Conservation (phyloP, 1,139 yeast genomes). For the Maudiozyma humilis region DNA sequence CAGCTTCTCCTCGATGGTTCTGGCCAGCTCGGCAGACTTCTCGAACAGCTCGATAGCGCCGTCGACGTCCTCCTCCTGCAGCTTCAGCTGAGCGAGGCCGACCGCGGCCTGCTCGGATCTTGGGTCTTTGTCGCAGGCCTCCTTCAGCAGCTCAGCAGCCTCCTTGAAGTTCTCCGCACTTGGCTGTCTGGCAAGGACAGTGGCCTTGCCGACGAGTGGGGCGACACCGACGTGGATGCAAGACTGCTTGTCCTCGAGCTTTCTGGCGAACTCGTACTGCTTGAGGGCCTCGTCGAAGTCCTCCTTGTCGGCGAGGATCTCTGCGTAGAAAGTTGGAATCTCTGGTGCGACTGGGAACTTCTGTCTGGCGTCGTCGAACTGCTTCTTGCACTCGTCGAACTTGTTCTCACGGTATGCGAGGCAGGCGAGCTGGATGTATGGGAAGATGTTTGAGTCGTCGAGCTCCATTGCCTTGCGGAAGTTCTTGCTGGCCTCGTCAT, state of each 20-base stretch:
- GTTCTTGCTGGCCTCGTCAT: constrained; percentile 62
- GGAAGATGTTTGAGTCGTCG: constrained; percentile 70
- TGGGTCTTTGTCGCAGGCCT: constrained; percentile 80
- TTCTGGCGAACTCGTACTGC: constrained; percentile 81
- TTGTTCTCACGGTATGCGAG: constrained; percentile 78
- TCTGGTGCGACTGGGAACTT: constrained; percentile 84
- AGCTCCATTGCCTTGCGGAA: constrained; percentile 69
- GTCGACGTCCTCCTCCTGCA: constrained; percentile 73
- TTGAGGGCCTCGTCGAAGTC: constrained; percentile 64
- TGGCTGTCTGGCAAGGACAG: constrained; percentile 56
- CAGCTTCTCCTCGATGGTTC: constrained; percentile 78
- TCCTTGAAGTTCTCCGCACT: constrained; percentile 44
- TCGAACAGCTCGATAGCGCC: constrained; percentile 78
- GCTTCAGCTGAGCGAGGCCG: constrained; percentile 81
- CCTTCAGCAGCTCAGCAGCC: constrained; percentile 60
- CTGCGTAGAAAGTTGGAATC: constrained; percentile 93
- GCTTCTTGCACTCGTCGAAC: constrained; percentile 49
- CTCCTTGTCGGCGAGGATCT: constrained; percentile 77
- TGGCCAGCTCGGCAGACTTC: constrained; percentile 71
- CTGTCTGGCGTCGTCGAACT: constrained; percentile 53
- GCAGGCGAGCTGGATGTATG: constrained; percentile 90
- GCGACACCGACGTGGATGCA: constrained; percentile 69
- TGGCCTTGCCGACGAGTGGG: constrained; percentile 86
- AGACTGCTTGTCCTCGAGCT: constrained; percentile 49
- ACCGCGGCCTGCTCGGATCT: constrained; percentile 82